phyloP scores from a whole-genome alignment of 164 flowering plant species.

The Taxillus chinensis region DNA sequence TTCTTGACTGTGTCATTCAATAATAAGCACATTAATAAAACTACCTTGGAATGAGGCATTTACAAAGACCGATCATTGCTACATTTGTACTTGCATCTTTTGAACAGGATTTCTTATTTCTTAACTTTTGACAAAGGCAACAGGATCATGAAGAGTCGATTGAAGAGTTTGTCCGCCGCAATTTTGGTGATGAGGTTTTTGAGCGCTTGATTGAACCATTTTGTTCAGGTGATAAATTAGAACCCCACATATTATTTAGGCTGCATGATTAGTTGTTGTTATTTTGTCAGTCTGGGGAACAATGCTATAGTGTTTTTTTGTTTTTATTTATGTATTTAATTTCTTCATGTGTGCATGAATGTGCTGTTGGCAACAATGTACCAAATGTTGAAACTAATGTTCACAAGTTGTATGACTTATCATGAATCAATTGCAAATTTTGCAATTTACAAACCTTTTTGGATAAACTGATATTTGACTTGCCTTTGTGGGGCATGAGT shows the following conservation, averaged over 20 bases:
- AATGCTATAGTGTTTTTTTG: too few species aligned
- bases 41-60: not conserved
- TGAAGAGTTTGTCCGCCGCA: slow-evolving; percentile 95
- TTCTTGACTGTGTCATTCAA: slow-evolving; percentile 1
- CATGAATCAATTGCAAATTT: too few species aligned
- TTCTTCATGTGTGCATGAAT: too few species aligned
- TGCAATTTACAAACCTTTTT: too few species aligned
- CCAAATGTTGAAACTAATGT: too few species aligned
- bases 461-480: too few species aligned
- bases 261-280: too few species aligned
- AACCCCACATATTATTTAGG: not conserved
- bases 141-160: slow-evolving; percentile 93
- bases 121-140: slow-evolving; percentile 47
- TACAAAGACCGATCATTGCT: not conserved
- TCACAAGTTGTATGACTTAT: too few species aligned
- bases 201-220: slow-evolving; percentile 97
- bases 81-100: not conserved
- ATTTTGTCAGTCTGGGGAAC: too few species aligned
- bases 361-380: too few species aligned
- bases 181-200: slow-evolving; percentile 93
- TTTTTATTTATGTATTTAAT: too few species aligned
- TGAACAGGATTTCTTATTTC: slow-evolving; percentile 24
- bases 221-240: slow-evolving; percentile 62
- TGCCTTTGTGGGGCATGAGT: too few species aligned
- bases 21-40: slow-evolving; percentile 1